phyloP scores from a whole-genome alignment of 2,329 filamentous ascomycete species.

The Xylaria arbuscula region DNA sequence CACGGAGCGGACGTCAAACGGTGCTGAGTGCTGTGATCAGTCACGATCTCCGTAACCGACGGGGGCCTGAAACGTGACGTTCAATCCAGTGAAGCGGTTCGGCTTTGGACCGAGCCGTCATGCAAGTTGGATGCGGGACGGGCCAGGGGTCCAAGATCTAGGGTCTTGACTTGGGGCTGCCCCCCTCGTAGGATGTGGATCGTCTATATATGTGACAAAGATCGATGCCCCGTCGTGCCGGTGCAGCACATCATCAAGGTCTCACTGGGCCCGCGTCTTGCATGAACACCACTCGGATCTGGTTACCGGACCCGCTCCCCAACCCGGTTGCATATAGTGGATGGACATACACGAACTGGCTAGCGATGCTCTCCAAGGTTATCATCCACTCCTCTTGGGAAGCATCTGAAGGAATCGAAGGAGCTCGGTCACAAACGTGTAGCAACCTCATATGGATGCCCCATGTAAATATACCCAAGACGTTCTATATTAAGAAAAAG shows the following conservation, averaged over 20 bases:
- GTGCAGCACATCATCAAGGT: constrained; percentile 16
- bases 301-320: constrained; percentile 7
- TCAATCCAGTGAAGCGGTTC: constrained; percentile 44
- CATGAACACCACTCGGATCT: constrained; percentile 19
- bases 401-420: neutral
- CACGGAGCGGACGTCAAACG: constrained; percentile 15
- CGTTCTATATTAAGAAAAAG: neutral
- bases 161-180: constrained; percentile 17
- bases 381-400: neutral
- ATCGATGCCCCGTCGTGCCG: constrained; percentile 23
- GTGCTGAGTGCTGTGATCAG: constrained; percentile 18
- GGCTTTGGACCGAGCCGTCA: constrained; percentile 45
- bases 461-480: neutral
- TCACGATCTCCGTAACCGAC: constrained; percentile 39
- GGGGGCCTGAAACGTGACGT: constrained; percentile 46
- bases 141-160: constrained; percentile 36
- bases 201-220: constrained; percentile 17
- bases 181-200: constrained; percentile 26
- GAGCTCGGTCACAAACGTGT: neutral
- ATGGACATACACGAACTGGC: constrained; percentile 18
- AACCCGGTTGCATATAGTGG: constrained; percentile 13
- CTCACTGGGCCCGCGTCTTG: constrained; percentile 8
- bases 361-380: constrained; percentile 16
- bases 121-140: constrained; percentile 45
- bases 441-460: neutral